Conservation (phyloP, 2,329 filamentous ascomycete species). For the Parascedosporium putredinis region DNA sequence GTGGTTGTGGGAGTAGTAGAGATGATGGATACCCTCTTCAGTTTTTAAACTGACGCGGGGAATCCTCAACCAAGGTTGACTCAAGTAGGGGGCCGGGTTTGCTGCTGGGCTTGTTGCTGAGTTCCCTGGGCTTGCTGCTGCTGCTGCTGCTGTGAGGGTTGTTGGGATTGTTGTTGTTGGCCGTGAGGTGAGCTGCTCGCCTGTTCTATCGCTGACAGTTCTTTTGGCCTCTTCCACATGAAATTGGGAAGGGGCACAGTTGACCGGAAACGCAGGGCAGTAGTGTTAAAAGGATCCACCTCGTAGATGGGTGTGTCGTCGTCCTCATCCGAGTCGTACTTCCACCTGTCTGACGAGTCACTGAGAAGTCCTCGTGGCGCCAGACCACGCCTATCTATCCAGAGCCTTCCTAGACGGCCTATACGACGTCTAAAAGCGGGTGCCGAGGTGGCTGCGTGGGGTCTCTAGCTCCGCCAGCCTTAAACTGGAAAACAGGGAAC, state of each 20-base stretch:
- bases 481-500: slow-evolving; percentile 34
- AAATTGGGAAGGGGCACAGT: slow-evolving; percentile 35
- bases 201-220: slow-evolving; percentile 1
- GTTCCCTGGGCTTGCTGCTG: slow-evolving; percentile 1
- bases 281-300: slow-evolving; percentile 59
- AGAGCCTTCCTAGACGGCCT: slow-evolving; percentile 72
- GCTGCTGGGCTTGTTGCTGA: slow-evolving; percentile 8
- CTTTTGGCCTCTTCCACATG: slow-evolving; percentile 9
- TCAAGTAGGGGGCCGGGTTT: slow-evolving; percentile 4
- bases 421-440: slow-evolving; percentile 74
- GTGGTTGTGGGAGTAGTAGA: not conserved
- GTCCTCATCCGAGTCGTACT: slow-evolving; percentile 80
- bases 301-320: slow-evolving; percentile 66
- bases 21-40: not conserved
- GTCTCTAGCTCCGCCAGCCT: slow-evolving; percentile 29
- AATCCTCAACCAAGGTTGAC: not conserved
- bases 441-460: slow-evolving; percentile 25
- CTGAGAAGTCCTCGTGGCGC: slow-evolving; percentile 34
- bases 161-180: no score
- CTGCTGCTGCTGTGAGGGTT: no score
- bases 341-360: slow-evolving; percentile 59
- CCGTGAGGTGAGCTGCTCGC: slow-evolving; percentile 6
- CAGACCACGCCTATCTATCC: slow-evolving; percentile 76
- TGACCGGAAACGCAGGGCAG: slow-evolving; percentile 50
- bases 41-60: not conserved